phyloP scores from a whole-genome alignment of 148 eudicot genomes.

The Drosera capensis region DNA sequence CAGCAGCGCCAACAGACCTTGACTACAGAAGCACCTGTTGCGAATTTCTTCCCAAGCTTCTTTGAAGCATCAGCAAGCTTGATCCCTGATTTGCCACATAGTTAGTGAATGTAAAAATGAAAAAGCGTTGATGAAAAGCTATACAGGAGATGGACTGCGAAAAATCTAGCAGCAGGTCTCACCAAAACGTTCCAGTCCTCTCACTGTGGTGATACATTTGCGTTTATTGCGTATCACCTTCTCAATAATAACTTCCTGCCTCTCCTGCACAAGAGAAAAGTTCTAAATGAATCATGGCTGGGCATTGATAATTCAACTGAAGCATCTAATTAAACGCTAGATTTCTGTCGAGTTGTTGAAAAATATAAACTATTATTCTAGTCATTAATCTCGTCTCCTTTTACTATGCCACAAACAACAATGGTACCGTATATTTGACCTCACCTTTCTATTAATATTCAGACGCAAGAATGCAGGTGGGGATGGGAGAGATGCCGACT shows the following conservation, averaged over 20 bases:
- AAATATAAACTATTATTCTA: too few species aligned
- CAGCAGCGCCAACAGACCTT: constrained; percentile 28
- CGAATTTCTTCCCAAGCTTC: constrained; percentile 97
- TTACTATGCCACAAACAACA: too few species aligned
- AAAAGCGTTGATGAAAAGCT: not conserved
- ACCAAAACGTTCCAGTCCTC: constrained; percentile 89
- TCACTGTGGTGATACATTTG: constrained; percentile 85
- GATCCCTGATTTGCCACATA: constrained; percentile 30
- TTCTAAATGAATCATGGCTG: too few species aligned
- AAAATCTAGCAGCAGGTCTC: constrained; percentile 6
- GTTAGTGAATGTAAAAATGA: not conserved
- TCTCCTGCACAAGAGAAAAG: constrained; percentile 30
- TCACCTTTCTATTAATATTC: too few species aligned
- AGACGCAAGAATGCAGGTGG: too few species aligned
- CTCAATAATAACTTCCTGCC: constrained; percentile 76
- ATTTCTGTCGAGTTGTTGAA: too few species aligned
- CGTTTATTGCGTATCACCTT: constrained; percentile 90
- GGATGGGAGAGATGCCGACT: too few species aligned
- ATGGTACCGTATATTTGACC: too few species aligned
- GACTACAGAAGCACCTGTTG: constrained; percentile 94
- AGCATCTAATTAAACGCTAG: too few species aligned
- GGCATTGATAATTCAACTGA: too few species aligned
- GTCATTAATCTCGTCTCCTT: too few species aligned
- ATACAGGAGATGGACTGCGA: not conserved
- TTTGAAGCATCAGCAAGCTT: constrained; percentile 92